These are phyloP conservation scores for Penicillium taxi DNA, from an alignment of 495 filamentous ascomycete genomes.

Conservation along the genomic window DNA sequence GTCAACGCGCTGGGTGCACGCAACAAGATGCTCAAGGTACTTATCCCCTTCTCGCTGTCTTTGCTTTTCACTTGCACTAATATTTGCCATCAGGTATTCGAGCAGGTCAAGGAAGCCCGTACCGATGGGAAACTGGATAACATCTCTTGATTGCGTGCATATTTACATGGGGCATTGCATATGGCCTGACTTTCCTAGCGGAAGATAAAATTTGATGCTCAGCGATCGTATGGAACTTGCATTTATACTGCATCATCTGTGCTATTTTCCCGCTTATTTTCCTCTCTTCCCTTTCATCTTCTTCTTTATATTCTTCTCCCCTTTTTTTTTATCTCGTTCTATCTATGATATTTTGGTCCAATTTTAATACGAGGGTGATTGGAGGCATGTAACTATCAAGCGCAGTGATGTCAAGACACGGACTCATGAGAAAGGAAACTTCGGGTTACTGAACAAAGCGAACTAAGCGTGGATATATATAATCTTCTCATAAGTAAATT, in stretches of 20 bases:
- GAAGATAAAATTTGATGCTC: constrained; percentile 4
- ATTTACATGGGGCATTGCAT: constrained; percentile 14
- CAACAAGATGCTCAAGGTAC: constrained; percentile 96
- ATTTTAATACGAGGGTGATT: constrained; percentile 44
- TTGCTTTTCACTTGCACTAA: not conserved
- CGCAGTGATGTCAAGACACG: constrained; percentile 24
- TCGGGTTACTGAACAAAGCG: constrained; percentile 22
- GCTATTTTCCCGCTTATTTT: constrained; percentile 10
- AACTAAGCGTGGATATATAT: constrained; percentile 29
- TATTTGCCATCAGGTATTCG: constrained; percentile 58
- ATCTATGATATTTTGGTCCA: constrained; percentile 45
- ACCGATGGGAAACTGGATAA: constrained; percentile 57
- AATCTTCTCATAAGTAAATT: constrained; percentile 7
- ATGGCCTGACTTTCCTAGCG: constrained; percentile 1
- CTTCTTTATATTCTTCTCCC: constrained; percentile 7
- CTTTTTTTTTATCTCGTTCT: constrained; percentile 14
- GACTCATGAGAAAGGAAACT: constrained; percentile 17
- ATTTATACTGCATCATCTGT: constrained; percentile 12
- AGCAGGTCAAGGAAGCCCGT: constrained; percentile 81
- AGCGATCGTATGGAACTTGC: constrained; percentile 17
- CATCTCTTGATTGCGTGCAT: constrained; percentile 18
- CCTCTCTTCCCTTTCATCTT: constrained; percentile 1
- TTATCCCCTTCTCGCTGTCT: not conserved
- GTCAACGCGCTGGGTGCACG: constrained; percentile 92
- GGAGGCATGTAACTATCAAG: constrained; percentile 29